Base-by-base conservation (phyloP, 768 basidiomycete genomes). In the Lactifluus echinatus region DNA sequence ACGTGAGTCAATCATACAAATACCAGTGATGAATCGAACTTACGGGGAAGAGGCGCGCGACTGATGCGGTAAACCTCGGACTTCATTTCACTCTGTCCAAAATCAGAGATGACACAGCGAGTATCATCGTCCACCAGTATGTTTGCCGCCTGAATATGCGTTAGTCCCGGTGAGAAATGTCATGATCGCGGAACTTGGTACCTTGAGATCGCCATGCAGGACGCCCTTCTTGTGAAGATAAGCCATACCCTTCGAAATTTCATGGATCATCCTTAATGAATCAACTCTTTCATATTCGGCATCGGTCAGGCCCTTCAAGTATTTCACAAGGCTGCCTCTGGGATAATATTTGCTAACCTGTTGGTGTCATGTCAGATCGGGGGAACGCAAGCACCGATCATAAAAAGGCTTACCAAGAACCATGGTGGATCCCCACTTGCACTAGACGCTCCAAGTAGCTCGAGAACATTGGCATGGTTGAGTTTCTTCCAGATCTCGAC, bases 151-250 rank as follows among this genome's bases (percentile, higher is more conserved):
- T 81, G 39, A n/a, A 8, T 39, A 19, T 51, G 31, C 2, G 17
- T 57, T 3, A 56, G 24, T 26, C 31, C 10, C 12, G 26, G 51
- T 2, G 33, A 19, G 11, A 23, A 48, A 12, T 23, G 48, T 17
- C 34, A 50, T 28, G 8, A 26, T 42, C 26, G 19, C 8, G 37
- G 15, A 42, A 28, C 4, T 48, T 42, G 73, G 52, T 33, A 85
- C 88, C 76, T 90, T 92, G 49, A 93, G 74, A 69, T 91, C 87
- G 1, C 89, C 89, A 66, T 93, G 90, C 60, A 89, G 66, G 3
- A 91, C 79, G 3, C 78, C 83, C 57, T 78, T 70, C 5, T 68
- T 65, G 68, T 93, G 90, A 59, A 93, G 68, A 67, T 92, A 91
- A 51, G 80, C 77, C 89, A 93, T 89, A 8, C 89, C 90, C 64